Conservation (phyloP, 176 grass and related monocot genomes). For the Oryza longistaminata region DNA sequence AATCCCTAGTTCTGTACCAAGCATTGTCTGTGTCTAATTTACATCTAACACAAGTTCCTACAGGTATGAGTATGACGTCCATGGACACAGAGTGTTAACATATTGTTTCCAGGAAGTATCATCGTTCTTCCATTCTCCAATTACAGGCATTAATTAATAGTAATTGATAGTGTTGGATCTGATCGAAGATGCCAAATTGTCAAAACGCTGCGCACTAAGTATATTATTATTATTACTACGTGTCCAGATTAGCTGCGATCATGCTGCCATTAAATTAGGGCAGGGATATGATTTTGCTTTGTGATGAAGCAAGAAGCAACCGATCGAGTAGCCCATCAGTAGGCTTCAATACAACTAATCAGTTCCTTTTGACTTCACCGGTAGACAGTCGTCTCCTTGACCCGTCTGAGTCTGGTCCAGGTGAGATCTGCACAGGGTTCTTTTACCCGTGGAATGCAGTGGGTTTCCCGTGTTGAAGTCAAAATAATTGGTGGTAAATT, state of each 20-base stretch:
- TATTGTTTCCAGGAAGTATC: too few species aligned
- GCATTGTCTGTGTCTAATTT: too few species aligned
- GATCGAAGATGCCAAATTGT: too few species aligned
- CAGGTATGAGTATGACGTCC: too few species aligned
- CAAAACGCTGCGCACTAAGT: too few species aligned
- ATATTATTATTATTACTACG: too few species aligned
- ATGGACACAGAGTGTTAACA: too few species aligned
- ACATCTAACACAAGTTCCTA: too few species aligned
- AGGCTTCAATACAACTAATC: not conserved
- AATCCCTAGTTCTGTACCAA: too few species aligned
- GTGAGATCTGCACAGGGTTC: not conserved
- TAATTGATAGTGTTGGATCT: too few species aligned
- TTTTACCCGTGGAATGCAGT: not conserved
- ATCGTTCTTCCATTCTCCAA: not conserved
- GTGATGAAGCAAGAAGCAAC: conserved; percentile 35
- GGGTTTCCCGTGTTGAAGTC: not conserved
- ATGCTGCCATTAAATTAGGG: not conserved
- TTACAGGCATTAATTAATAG: too few species aligned
- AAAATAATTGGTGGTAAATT: not conserved
- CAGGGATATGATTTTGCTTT: not conserved
- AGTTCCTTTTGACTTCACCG: not conserved
- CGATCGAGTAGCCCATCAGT: not conserved
- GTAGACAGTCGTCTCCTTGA: not conserved
- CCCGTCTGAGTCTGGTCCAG: not conserved
- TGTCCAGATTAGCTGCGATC: not conserved